These are phyloP conservation scores for Termitomyces sp. DNA, from an alignment of 768 basidiomycete species.

Conservation along the genomic window DNA sequence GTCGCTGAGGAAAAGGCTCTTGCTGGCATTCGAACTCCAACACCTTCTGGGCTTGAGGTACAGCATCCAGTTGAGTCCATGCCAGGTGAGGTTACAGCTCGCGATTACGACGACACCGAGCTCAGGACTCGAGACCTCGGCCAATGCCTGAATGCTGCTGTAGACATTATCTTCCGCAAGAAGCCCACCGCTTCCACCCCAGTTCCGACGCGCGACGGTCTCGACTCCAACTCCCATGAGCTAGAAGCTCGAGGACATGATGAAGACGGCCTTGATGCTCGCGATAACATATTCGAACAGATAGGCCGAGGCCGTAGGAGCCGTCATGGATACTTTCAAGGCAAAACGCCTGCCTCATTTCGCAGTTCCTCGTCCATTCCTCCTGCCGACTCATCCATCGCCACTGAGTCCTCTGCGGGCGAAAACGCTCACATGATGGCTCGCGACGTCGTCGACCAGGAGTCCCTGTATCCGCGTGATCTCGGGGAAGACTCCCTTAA, in stretches of 20 bases:
- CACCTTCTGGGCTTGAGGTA: not conserved
- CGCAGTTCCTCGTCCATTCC: not conserved
- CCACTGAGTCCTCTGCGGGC: not conserved
- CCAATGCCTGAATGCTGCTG: not conserved
- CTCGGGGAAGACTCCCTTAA: not conserved
- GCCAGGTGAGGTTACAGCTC: not conserved
- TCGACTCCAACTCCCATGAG: not conserved
- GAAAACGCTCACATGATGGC: not conserved
- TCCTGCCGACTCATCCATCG: not conserved
- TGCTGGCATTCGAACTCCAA: not conserved
- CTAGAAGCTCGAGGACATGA: not conserved
- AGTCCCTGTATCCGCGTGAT: not conserved
- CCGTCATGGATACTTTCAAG: not conserved
- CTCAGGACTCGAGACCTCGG: not conserved
- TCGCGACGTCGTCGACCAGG: not conserved
- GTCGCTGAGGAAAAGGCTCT: not conserved
- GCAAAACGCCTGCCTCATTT: not conserved
- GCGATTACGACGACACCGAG: not conserved
- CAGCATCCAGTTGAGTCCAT: not conserved
- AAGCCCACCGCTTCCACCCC: not conserved
- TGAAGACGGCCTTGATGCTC: not conserved
- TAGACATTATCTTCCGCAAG: not conserved
- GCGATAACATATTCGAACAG: not conserved
- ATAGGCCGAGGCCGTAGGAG: not conserved
- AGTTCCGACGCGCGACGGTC: not conserved